These are phyloP conservation scores for Madurella fahalii DNA, from an alignment of 2,329 filamentous ascomycete species.

Conservation along the genomic window DNA sequence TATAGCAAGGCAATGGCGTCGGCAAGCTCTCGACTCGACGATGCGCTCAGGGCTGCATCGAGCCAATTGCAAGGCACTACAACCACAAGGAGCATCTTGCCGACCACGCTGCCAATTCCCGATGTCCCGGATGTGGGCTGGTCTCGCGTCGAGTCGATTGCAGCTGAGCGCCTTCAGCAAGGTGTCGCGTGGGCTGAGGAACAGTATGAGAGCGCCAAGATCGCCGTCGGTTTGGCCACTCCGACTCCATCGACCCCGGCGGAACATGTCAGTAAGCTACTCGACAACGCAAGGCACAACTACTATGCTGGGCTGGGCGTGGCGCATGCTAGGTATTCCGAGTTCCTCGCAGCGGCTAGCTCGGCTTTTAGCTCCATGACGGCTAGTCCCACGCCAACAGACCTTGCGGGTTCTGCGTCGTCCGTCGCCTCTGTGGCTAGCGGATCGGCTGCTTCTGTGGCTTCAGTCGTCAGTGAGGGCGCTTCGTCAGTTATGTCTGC, in stretches of 20 bases:
- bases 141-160: constrained; percentile 57
- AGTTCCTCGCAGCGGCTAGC: constrained; percentile 69
- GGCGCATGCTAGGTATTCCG: constrained; percentile 74
- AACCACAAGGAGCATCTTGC: constrained; percentile 35
- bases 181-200: constrained; percentile 67
- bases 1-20: constrained; percentile 63
- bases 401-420: constrained; percentile 47
- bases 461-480: constrained; percentile 45
- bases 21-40: constrained; percentile 56
- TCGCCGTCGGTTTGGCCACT: constrained; percentile 59
- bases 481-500: constrained; percentile 42
- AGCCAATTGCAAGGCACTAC: constrained; percentile 46
- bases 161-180: constrained; percentile 64
- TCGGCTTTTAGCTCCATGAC: constrained; percentile 59
- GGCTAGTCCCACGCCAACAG: constrained; percentile 57
- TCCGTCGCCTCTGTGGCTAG: constrained; percentile 44
- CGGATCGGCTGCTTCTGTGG: constrained; percentile 43
- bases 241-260: constrained; percentile 50
- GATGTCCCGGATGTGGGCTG: constrained; percentile 40
- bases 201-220: constrained; percentile 66
- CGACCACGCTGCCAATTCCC: constrained; percentile 29
- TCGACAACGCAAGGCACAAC: constrained; percentile 57
- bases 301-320: constrained; percentile 77
- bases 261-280: constrained; percentile 52
- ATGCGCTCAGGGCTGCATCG: constrained; percentile 52